Conservation (phyloP, 495 filamentous ascomycete species). For the Penicillium goetzii region DNA sequence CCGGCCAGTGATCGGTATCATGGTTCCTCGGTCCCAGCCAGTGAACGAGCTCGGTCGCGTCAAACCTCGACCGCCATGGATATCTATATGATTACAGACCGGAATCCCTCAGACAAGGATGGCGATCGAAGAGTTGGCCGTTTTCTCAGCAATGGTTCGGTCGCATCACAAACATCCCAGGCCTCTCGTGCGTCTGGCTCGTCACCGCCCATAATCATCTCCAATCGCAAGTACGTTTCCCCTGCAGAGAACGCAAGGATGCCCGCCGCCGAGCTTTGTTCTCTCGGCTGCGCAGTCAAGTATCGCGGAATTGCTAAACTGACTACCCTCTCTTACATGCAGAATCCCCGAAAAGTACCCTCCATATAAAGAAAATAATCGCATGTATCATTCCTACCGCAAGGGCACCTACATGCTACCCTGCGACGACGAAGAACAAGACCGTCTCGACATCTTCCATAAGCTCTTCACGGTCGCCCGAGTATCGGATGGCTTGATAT, state of each 20-base stretch:
- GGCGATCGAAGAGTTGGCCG: conserved; percentile 28
- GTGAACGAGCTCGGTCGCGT: conserved; percentile 38
- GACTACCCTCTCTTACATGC: conserved; percentile 11
- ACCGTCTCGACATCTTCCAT: conserved; percentile 79
- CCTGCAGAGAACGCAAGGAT: not conserved
- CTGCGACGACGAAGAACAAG: conserved; percentile 65
- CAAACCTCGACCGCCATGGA: conserved; percentile 52
- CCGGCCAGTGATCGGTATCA: conserved; percentile 28
- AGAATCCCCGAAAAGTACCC: conserved; percentile 44
- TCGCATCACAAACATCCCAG: conserved; percentile 31
- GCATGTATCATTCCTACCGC: conserved; percentile 53
- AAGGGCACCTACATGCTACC: conserved; percentile 54
- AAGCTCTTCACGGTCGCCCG: conserved; percentile 73
- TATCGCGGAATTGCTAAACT: not conserved
- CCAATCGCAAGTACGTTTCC: conserved; percentile 41
- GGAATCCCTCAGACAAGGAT: conserved; percentile 33
- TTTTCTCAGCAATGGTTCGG: conserved; percentile 42
- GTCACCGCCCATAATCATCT: conserved; percentile 28
- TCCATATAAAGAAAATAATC: conserved; percentile 50
- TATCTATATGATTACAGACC: conserved; percentile 45
- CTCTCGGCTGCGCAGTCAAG: not conserved
- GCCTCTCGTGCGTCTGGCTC: conserved; percentile 27
- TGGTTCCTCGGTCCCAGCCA: conserved; percentile 12
- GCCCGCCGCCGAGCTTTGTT: not conserved
- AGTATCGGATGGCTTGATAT: conserved; percentile 52